phyloP scores from a whole-genome alignment of 164 flowering plant genomes.

The Macadamia integrifolia region DNA sequence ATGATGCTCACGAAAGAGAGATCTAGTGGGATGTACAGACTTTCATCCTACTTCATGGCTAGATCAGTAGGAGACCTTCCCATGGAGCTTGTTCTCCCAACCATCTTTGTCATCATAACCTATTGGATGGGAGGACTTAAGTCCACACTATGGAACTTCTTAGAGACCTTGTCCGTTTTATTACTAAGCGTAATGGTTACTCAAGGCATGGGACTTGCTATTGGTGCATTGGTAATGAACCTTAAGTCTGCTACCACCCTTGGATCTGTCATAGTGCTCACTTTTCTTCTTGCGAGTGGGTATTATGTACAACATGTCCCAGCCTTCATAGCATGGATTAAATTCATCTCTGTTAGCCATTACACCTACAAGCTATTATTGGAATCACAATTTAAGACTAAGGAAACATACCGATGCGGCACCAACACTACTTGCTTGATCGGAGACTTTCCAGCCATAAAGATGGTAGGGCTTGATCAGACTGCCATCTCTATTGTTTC shows the following conservation, averaged over 20 bases:
- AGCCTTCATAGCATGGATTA: conserved; percentile 53
- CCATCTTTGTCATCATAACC: conserved; percentile 41
- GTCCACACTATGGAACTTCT: conserved; percentile 22
- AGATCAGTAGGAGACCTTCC: conserved; percentile 51
- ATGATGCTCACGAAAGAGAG: conserved; percentile 61
- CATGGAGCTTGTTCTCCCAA: conserved; percentile 77
- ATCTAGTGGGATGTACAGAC: conserved; percentile 64
- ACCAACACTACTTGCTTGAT: conserved; percentile 24
- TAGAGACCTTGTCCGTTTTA: conserved; percentile 34
- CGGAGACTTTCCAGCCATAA: conserved; percentile 39
- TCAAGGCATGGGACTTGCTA: conserved; percentile 71
- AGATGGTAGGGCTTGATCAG: conserved; percentile 40
- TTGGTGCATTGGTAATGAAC: conserved; percentile 70
- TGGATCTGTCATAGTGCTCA: conserved; percentile 49
- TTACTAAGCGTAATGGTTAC: conserved; percentile 45
- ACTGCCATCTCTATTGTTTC: conserved; percentile 23
- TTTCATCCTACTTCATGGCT: conserved; percentile 73
- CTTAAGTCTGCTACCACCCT: conserved; percentile 44
- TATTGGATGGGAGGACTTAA: conserved; percentile 82
- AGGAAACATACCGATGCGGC: conserved; percentile 43
- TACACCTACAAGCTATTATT: conserved; percentile 56
- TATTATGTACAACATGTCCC: conserved; percentile 73
- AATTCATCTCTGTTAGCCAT: conserved; percentile 44
- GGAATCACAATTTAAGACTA: conserved; percentile 38
- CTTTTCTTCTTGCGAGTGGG: conserved; percentile 58